phyloP scores from a whole-genome alignment of 2,329 filamentous ascomycete species.

The Alternaria gansuensis region DNA sequence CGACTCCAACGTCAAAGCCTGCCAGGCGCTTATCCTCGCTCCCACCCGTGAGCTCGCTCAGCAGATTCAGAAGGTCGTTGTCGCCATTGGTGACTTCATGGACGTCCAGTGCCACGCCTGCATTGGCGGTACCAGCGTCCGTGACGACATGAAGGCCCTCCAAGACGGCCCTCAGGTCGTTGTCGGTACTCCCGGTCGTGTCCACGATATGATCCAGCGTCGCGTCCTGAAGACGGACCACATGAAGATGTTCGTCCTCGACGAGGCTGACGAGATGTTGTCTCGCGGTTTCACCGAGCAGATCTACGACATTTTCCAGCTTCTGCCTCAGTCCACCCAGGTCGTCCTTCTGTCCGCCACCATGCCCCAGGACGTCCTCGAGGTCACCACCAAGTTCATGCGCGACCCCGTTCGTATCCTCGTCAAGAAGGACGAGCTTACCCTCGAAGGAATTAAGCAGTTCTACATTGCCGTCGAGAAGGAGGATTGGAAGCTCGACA shows the following conservation, averaged over 20 bases:
- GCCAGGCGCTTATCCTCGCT: conserved; percentile 97
- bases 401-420: conserved; percentile 98
- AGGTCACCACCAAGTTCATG: conserved; percentile 99
- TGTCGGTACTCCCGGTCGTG: conserved; percentile 96
- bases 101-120: conserved; percentile 98
- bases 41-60: conserved; percentile 98
- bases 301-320: conserved; percentile 99
- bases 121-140: conserved; percentile 97
- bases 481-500: conserved; percentile 99
- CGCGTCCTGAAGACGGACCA: conserved; percentile 94
- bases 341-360: conserved; percentile 97
- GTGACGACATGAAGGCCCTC: conserved; percentile 98
- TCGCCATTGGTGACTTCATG: conserved; percentile 99
- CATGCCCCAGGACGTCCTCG: conserved; percentile 98
- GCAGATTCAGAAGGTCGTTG: conserved; percentile 99
- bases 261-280: conserved; percentile 99
- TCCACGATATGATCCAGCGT: conserved; percentile 99
- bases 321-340: conserved; percentile 96
- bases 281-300: conserved; percentile 99
- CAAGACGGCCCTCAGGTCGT: conserved; percentile 96
- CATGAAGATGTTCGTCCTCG: conserved; percentile 99
- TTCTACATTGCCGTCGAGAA: conserved; percentile 99
- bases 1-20: conserved; percentile 91
- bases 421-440: conserved; percentile 99
- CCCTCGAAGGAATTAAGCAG: conserved; percentile 99